phyloP scores from a whole-genome alignment of 106 monocot species.

The Vanilla planifolia region DNA sequence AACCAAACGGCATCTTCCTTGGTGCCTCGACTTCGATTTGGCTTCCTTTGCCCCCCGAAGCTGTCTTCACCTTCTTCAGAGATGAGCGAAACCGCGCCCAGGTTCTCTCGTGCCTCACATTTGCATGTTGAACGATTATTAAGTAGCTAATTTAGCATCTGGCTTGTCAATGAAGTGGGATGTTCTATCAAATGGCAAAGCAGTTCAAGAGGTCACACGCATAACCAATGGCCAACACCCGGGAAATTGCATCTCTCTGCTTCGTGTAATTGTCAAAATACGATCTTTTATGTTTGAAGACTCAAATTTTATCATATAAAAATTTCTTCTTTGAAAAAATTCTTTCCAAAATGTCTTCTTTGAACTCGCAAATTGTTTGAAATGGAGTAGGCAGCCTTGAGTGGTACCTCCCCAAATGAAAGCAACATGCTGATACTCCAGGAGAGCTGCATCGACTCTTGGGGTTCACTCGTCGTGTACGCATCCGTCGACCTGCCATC shows the following conservation, averaged over 20 bases:
- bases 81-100: constrained; percentile 39
- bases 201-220: constrained; percentile 49
- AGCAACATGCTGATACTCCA: constrained; percentile 84
- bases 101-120: constrained; percentile 28
- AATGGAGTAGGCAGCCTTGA: neutral
- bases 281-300: no score
- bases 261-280: constrained; percentile 39
- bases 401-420: constrained; percentile 26
- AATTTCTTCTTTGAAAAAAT: no score
- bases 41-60: constrained; percentile 38
- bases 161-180: constrained; percentile 96
- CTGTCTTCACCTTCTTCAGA: constrained; percentile 51
- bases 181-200: constrained; percentile 52
- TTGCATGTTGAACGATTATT: neutral
- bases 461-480: constrained; percentile 71
- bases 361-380: neutral
- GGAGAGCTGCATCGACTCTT: constrained; percentile 85
- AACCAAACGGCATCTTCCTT: constrained; percentile 40
- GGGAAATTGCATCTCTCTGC: constrained; percentile 58
- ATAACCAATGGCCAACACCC: constrained; percentile 33
- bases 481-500: constrained; percentile 59
- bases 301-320: no score
- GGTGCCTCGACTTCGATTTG: constrained; percentile 58
- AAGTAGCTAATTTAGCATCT: no score
- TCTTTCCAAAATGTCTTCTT: no score